Conservation (phyloP, 2,329 filamentous ascomycete species). For the Phaeosphaeriaceae sp. region DNA sequence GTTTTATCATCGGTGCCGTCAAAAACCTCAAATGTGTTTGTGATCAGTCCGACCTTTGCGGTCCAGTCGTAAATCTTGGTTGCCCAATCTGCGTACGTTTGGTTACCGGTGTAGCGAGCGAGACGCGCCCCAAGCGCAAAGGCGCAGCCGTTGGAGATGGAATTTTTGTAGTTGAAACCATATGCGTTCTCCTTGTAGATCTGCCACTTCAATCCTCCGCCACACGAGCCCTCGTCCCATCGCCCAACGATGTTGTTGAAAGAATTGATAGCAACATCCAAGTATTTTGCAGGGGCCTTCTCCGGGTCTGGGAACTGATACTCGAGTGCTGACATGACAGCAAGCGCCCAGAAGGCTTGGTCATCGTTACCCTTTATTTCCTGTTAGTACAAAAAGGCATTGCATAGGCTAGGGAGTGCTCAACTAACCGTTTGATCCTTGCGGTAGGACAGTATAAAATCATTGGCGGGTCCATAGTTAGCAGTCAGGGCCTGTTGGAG, state of each 20-base stretch:
- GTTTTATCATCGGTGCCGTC: constrained; percentile 60
- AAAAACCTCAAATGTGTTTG: constrained; percentile 58
- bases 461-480: constrained; percentile 50
- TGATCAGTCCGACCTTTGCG: constrained; percentile 57
- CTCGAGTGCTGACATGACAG: constrained; percentile 72
- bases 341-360: constrained; percentile 75
- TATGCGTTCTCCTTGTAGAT: constrained; percentile 75
- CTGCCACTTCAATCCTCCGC: constrained; percentile 80
- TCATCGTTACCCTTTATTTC: constrained; percentile 70
- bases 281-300: constrained; percentile 58
- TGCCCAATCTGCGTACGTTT: constrained; percentile 66
- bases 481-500: constrained; percentile 52
- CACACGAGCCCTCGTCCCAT: constrained; percentile 72
- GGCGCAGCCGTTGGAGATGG: constrained; percentile 80
- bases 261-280: constrained; percentile 71
- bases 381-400: constrained; percentile 8
- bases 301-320: constrained; percentile 68
- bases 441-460: constrained; percentile 54
- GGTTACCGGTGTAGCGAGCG: constrained; percentile 71
- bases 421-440: constrained; percentile 36
- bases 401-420: background rate
- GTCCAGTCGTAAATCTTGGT: constrained; percentile 68
- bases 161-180: constrained; percentile 84
- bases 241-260: constrained; percentile 73
- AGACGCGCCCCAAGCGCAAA: constrained; percentile 81